Conservation (phyloP, 2,329 filamentous ascomycete species). For the Xylaria sp. region DNA sequence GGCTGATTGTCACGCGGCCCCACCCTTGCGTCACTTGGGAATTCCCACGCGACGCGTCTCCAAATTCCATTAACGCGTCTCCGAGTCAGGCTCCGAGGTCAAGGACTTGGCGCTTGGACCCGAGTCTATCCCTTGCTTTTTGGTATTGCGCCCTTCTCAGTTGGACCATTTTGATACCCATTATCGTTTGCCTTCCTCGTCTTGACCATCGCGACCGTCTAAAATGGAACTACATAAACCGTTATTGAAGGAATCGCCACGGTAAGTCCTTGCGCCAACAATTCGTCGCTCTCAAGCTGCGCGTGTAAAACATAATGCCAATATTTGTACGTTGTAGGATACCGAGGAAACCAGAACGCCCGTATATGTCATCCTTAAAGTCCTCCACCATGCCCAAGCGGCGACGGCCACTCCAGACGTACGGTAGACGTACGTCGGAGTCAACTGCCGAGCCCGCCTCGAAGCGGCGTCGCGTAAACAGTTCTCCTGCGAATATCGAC, state of each 20-base stretch:
- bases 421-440: conserved; percentile 33
- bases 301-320: not conserved
- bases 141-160: not conserved
- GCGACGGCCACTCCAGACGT: conserved; percentile 35
- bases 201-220: not conserved
- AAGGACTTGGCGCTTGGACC: conserved; percentile 5
- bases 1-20: conserved; percentile 10
- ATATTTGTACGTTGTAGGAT: conserved; percentile 10
- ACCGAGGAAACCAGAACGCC: conserved; percentile 19
- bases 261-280: conserved; percentile 9
- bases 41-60: conserved; percentile 20
- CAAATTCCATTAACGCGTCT: conserved; percentile 16
- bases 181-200: not conserved
- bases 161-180: not conserved
- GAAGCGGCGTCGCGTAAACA: conserved; percentile 26
- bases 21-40: conserved; percentile 18
- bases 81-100: not conserved
- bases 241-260: conserved; percentile 8
- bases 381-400: conserved; percentile 14
- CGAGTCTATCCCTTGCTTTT: not conserved
- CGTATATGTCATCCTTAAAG: conserved; percentile 19
- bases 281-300: not conserved
- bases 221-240: conserved; percentile 13
- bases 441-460: conserved; percentile 18
- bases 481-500: not conserved